These are phyloP conservation scores for Suillus variegatus DNA, from an alignment of 768 basidiomycete species.

Conservation along the genomic window DNA sequence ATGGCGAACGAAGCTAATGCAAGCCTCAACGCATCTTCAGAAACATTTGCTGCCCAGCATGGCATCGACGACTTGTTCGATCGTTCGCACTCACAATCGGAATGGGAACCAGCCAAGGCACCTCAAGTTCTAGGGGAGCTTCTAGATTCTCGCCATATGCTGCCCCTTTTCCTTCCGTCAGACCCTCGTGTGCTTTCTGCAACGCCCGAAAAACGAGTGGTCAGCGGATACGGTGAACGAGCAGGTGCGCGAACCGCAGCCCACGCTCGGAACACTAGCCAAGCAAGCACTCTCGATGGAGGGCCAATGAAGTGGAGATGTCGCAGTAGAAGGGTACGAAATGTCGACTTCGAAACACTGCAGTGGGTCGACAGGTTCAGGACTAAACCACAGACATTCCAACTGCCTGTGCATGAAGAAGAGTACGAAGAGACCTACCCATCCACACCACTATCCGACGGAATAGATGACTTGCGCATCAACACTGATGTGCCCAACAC, in stretches of 20 bases:
- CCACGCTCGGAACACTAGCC: slow-evolving; percentile 41
- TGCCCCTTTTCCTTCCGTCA: slow-evolving; percentile 82
- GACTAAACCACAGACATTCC: slow-evolving; percentile 54
- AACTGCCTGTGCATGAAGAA: slow-evolving; percentile 37
- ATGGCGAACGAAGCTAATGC: slow-evolving; percentile 35
- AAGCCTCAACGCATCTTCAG: slow-evolving; percentile 34
- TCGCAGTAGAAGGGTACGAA: slow-evolving; percentile 58
- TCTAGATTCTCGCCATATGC: slow-evolving; percentile 91
- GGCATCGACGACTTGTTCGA: slow-evolving; percentile 84
- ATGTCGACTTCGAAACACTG: slow-evolving; percentile 58
- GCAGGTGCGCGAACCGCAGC: not conserved
- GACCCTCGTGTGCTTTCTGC: slow-evolving; percentile 79
- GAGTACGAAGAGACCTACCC: slow-evolving; percentile 38
- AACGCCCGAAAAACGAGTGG: slow-evolving; percentile 46
- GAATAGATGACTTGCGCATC: slow-evolving; percentile 34
- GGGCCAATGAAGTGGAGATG: slow-evolving; percentile 60
- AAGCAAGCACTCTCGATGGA: slow-evolving; percentile 35
- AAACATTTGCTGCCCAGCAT: slow-evolving; percentile 44
- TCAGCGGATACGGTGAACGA: slow-evolving; percentile 24
- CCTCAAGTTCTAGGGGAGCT: slow-evolving; percentile 88
- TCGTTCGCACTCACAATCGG: slow-evolving; percentile 56
- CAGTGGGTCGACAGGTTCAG: slow-evolving; percentile 71
- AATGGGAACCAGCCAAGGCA: slow-evolving; percentile 78
- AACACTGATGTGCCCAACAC: slow-evolving; percentile 37
- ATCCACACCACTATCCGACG: slow-evolving; percentile 32